Evolutionary conservation across 148 eudicot genomes (phyloP), one percentile per base, ranked within the genome.

Genomic region (Hydrangea macrophylla): DNA sequence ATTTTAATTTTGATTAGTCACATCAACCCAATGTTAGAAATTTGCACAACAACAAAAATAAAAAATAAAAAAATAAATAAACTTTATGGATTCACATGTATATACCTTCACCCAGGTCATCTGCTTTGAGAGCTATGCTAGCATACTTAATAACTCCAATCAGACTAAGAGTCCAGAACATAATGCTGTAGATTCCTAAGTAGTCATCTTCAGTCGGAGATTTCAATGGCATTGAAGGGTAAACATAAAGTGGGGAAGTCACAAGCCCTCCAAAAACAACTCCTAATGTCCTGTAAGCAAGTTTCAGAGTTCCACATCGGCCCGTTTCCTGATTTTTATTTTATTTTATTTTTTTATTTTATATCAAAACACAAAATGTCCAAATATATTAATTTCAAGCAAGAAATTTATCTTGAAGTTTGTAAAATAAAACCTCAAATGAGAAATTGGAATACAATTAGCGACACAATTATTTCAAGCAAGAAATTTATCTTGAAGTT

Each of bases 41-140:
- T 48, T 22, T 17, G 32, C 7, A 48, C 17, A 60, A 70, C 20
- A 20, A 25, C 6, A 20, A 70, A 25, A 35, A 24, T 12, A 35
- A 35, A n/a, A n/a, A n/a, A n/a, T n/a, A n/a, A n/a, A n/a, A n/a
- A n/a, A n/a, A n/a, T n/a, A n/a, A n/a, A n/a, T n/a, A n/a, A n/a
- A n/a, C n/a, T n/a, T n/a, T n/a, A n/a, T n/a, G 15, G 0, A 28
- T 33, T 9, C 10, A 51, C 12, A 24, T 26, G 10, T 50, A 31
- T 24, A 60, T 85, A 88, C 92, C 90, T 85, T 85, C 90, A 58
- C 93, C 90, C 67, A 85, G 88, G 66, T 88, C 93, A 72, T 88
- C 90, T 12, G 90, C 90, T 62, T 65, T 79, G 32, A 88, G 80
- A 64, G 88, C 86, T 51, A 88, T 70, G 59, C 64, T 6, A 27